Conservation (phyloP, 148 eudicot species). For the Drosera capensis region DNA sequence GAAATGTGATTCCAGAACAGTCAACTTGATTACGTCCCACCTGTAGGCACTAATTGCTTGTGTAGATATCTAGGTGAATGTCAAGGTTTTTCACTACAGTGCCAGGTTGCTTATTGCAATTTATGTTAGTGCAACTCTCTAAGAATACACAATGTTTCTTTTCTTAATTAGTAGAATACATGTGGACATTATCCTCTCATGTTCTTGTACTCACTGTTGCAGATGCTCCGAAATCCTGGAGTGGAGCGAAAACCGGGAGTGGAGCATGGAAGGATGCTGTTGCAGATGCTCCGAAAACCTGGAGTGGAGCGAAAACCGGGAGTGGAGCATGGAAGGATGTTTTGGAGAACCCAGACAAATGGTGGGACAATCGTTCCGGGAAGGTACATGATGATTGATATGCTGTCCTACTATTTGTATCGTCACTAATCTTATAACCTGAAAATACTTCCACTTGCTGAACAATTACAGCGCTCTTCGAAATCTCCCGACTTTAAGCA, state of each 20-base stretch:
- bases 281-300: slow-evolving; percentile 1
- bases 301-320: not conserved
- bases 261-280: slow-evolving; percentile 27
- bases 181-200: no score
- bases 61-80: no score
- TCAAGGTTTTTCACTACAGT: no score
- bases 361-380: slow-evolving; percentile 39
- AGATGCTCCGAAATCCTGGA: no score
- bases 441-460: not conserved
- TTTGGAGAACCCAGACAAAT: slow-evolving; percentile 28
- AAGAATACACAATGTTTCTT: no score
- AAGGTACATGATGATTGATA: slow-evolving; percentile 26
- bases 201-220: not conserved
- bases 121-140: no score
- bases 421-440: not conserved
- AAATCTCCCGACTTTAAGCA: slow-evolving; percentile 34
- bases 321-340: slow-evolving; percentile 28
- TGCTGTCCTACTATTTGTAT: not conserved
- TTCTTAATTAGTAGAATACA: no score
- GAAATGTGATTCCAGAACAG: no score
- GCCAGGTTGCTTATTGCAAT: no score
- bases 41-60: no score
- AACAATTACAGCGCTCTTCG: slow-evolving; percentile 11
- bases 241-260: slow-evolving; percentile 2
- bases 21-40: no score